These are phyloP conservation scores for Coffea humblotiana DNA, from an alignment of 305 asterid species.

Conservation along the genomic window DNA sequence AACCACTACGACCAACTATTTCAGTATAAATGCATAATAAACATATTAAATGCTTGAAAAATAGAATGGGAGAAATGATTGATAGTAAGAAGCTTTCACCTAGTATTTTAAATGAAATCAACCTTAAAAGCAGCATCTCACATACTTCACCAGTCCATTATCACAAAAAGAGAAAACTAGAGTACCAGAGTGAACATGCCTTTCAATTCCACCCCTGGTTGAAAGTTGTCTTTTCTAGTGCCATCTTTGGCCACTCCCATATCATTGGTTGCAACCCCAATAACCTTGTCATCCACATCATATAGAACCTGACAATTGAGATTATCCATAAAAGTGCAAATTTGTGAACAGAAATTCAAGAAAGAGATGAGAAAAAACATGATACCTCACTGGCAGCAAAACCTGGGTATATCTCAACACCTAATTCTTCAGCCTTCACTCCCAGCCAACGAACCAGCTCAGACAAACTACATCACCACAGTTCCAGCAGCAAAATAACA, in stretches of 20 bases:
- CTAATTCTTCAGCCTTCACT: slow-evolving; percentile 93
- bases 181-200: slow-evolving; percentile 44
- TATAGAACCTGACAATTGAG: slow-evolving; percentile 56
- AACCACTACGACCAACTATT: neutral
- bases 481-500: slow-evolving; percentile 25
- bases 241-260: slow-evolving; percentile 98
- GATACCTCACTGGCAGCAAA: slow-evolving; percentile 98
- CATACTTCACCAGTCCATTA: neutral
- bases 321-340: neutral
- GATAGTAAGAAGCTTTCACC: neutral
- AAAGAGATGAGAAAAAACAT: neutral
- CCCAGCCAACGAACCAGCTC: slow-evolving; percentile 96
- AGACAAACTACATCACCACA: slow-evolving; percentile 70
- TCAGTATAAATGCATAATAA: neutral
- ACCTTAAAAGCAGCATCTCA: neutral
- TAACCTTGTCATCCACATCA: slow-evolving; percentile 59
- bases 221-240: slow-evolving; percentile 76
- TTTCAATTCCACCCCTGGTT: slow-evolving; percentile 87
- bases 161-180: neutral
- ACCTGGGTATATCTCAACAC: slow-evolving; percentile 97
- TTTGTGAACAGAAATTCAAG: neutral
- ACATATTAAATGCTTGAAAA: neutral
- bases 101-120: neutral
- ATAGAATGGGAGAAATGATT: neutral
- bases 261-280: slow-evolving; percentile 95